Percentiles rank a stretch among this genome's conserved stretches.
Conservation (phyloP, 148 eudicot species). For the Agrostemma githago region DNA sequence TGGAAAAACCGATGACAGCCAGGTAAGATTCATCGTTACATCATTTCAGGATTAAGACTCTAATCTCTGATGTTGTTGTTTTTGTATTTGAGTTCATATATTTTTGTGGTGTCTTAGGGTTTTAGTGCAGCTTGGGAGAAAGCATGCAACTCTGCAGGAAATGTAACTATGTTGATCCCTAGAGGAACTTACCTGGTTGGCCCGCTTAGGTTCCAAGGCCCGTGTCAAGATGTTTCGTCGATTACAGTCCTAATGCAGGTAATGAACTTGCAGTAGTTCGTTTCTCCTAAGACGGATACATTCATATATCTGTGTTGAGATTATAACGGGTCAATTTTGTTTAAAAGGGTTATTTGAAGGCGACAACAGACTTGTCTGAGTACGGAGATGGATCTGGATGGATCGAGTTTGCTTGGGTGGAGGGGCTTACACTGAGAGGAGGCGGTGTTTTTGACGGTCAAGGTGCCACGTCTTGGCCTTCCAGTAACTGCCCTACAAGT, state of each 20-base stretch:
- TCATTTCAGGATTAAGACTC: not conserved
- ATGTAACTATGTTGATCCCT: slow-evolving; percentile 33
- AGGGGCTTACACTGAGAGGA: slow-evolving; percentile 40
- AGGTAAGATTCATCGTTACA: slow-evolving; percentile 5
- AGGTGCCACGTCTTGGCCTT: slow-evolving; percentile 51
- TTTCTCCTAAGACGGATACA: no score
- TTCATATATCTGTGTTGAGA: no score
- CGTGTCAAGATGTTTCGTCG: slow-evolving; percentile 27
- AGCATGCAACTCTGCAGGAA: slow-evolving; percentile 25
- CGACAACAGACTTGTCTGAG: slow-evolving; percentile 40
- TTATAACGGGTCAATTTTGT: not conserved
- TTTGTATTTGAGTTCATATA: not conserved
- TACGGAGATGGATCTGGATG: slow-evolving; percentile 35
- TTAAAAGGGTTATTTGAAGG: slow-evolving; percentile 41
- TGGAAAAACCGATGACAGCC: slow-evolving; percentile 30
- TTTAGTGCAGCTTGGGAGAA: slow-evolving; percentile 34
- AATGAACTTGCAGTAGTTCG: not conserved
- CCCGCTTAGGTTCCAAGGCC: slow-evolving; percentile 38
- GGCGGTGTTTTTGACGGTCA: slow-evolving; percentile 53
- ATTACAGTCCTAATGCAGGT: slow-evolving; percentile 24
- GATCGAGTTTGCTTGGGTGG: slow-evolving; percentile 45
- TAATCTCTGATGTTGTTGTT: no score
- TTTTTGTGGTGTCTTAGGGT: slow-evolving; percentile 22
- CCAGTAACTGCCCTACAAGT: slow-evolving; percentile 32
- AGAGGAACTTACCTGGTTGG: slow-evolving; percentile 37